phyloP scores from a whole-genome alignment of 106 monocot genomes.

The Xerophyta viscosa region DNA sequence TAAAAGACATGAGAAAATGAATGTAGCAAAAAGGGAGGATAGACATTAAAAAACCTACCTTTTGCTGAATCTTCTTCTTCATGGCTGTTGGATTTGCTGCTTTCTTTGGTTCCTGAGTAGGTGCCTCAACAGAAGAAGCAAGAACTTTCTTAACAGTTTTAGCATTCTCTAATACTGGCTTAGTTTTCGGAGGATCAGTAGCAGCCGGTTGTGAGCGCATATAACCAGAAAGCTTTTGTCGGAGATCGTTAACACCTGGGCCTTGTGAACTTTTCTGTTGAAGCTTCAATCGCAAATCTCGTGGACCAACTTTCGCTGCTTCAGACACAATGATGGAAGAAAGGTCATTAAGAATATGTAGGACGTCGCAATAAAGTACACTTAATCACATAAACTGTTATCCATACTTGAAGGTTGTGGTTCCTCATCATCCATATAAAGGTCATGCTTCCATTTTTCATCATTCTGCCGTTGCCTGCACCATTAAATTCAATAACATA shows the following conservation, averaged over 20 bases:
- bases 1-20: no score
- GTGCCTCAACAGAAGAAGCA: slow-evolving; percentile 11
- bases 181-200: slow-evolving; percentile 29
- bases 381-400: background rate
- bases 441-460: slow-evolving; percentile 93
- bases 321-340: slow-evolving; percentile 11
- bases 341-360: slow-evolving; percentile 14
- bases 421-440: slow-evolving; percentile 41
- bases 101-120: slow-evolving; percentile 23
- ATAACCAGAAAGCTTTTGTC: slow-evolving; percentile 66
- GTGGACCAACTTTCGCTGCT: slow-evolving; percentile 36
- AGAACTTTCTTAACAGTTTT: slow-evolving; percentile 16
- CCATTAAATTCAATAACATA: background rate
- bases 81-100: slow-evolving; percentile 13
- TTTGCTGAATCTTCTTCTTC: slow-evolving; percentile 27
- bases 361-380: slow-evolving; percentile 6
- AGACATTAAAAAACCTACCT: slow-evolving; percentile 18
- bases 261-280: slow-evolving; percentile 40
- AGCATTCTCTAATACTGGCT: slow-evolving; percentile 9
- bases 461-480: slow-evolving; percentile 70
- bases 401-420: slow-evolving; percentile 54
- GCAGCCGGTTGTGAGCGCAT: slow-evolving; percentile 27
- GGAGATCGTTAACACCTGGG: slow-evolving; percentile 56
- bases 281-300: slow-evolving; percentile 60
- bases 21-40: no score